Base-by-base conservation (phyloP, 2,329 filamentous ascomycete genomes). In the Neopestalotiopsis clavispora region DNA sequence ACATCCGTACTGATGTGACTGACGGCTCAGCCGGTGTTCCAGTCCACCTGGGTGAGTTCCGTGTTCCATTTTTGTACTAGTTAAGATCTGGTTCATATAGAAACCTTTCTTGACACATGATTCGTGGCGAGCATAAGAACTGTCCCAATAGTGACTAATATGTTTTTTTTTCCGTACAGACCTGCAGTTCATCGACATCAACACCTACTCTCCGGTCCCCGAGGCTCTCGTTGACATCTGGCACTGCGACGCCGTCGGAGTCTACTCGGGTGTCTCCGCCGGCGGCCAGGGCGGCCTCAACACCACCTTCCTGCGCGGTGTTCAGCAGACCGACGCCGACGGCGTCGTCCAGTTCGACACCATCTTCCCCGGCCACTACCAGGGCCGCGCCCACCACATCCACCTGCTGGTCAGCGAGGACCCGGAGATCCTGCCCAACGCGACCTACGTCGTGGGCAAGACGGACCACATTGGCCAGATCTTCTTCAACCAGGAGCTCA, bases 401-500 rank as follows among this genome's bases (percentile, higher is more conserved):
- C 83, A 84, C 73, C 59, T 84, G 28, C 70, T 79, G 32, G 72
- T 69, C 59, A 75, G 74, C 4, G 61, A 71, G 57, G 71, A 71
- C 57, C 74, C 76, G 7, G 76, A 76, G 5, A 73, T 83, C 9
- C 80, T 84, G 49, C 71, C 79, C 40, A 88, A 89, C 78, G 80
- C 81, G 71, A 88, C 86, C 64, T 74, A 75, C 60, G 74, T 79
- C n/a, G 83, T 82, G 69, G 83, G 86, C 38, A 80, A 79, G 59
- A 80, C 86, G 56, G 84, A 85, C 4, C 87, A 90, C 77, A 84
- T 89, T 59, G 87, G 87, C n/a, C 87, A 90, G 75, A 77, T 90
- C 67, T 90, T 88, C 82, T 87, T 89, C 75, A 86, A 89, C 75
- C 84, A 89, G 72, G 80, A 82, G 72, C 83, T 90, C 34, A 83